Conservation (phyloP, 352 stramenopile species). For the Phytophthora chlamydospora region DNA sequence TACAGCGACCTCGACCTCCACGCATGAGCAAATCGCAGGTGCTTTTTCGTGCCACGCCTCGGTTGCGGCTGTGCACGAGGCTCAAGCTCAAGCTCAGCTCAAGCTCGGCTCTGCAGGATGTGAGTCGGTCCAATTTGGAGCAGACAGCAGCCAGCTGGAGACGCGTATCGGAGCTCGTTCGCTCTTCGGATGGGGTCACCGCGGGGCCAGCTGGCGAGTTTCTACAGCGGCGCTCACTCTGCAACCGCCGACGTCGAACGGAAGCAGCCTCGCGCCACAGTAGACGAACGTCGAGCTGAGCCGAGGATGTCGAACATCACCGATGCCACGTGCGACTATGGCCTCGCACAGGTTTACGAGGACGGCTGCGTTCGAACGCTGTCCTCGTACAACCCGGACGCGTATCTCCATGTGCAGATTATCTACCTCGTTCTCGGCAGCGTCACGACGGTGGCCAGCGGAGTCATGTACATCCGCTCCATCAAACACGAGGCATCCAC, state of each 20-base stretch:
- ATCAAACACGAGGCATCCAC: slow-evolving; percentile 37
- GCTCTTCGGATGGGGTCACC: slow-evolving; percentile 26
- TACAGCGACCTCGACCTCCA: slow-evolving; percentile 13
- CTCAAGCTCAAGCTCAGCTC: slow-evolving; percentile 16
- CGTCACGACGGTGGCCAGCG: slow-evolving; percentile 29
- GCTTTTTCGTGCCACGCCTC: slow-evolving; percentile 24
- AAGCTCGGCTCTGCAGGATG: slow-evolving; percentile 24
- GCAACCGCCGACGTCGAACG: slow-evolving; percentile 20
- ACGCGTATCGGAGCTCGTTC: slow-evolving; percentile 25
- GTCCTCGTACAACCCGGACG: slow-evolving; percentile 32
- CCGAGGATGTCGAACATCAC: slow-evolving; percentile 36
- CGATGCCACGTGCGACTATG: slow-evolving; percentile 38
- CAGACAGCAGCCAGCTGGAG: slow-evolving; percentile 27
- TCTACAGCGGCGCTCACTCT: slow-evolving; percentile 28
- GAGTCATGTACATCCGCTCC: slow-evolving; percentile 37
- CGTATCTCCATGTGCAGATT: slow-evolving; percentile 41
- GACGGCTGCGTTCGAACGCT: slow-evolving; percentile 36
- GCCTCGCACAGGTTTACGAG: slow-evolving; percentile 30
- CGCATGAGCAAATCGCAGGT: slow-evolving; percentile 26
- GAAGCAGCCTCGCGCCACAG: background rate
- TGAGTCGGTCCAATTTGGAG: slow-evolving; percentile 23
- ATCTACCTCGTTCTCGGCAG: slow-evolving; percentile 39
- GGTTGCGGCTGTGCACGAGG: slow-evolving; percentile 25
- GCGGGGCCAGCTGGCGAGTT: slow-evolving; percentile 14
- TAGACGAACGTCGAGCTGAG: background rate